Evolutionary conservation across 176 grass and related monocot species (phyloP).

Genomic region (Areca catechu): DNA sequence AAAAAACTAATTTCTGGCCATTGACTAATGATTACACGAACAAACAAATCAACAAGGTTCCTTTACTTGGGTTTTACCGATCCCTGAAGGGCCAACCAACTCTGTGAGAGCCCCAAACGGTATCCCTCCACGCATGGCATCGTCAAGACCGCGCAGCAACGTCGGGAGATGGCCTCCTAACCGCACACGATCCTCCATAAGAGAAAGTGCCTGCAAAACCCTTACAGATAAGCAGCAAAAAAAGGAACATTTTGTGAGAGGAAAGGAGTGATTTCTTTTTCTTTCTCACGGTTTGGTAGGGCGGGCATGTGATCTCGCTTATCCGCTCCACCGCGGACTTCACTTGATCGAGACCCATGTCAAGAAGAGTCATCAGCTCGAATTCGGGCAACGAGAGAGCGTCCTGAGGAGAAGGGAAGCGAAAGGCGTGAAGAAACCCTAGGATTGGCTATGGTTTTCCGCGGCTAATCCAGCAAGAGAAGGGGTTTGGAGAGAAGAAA

Average conservation of each 20-base stretch:
- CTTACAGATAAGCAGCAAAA: too few species aligned
- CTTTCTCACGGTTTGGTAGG: conserved; percentile 60
- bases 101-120: conserved; percentile 68
- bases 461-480: neutral
- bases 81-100: conserved; percentile 82
- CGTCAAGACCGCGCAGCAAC: conserved; percentile 58
- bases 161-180: conserved; percentile 50
- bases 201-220: conserved; percentile 32
- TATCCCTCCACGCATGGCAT: conserved; percentile 66
- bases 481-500: neutral
- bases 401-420: conserved; percentile 33
- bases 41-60: too few species aligned
- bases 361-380: conserved; percentile 68
- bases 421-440: conserved; percentile 3
- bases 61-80: conserved; percentile 84
- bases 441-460: neutral
- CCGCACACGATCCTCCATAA: conserved; percentile 34
- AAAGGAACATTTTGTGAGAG: neutral
- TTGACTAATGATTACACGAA: too few species aligned
- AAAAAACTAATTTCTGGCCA: too few species aligned
- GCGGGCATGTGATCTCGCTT: conserved; percentile 73
- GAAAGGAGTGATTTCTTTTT: neutral
- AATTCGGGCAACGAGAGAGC: conserved; percentile 81
- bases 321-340: conserved; percentile 45
- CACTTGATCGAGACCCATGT: conserved; percentile 34